Evolutionary conservation across 768 basidiomycete genomes (phyloP).

Genomic region (Rhizopogon roseolus): DNA sequence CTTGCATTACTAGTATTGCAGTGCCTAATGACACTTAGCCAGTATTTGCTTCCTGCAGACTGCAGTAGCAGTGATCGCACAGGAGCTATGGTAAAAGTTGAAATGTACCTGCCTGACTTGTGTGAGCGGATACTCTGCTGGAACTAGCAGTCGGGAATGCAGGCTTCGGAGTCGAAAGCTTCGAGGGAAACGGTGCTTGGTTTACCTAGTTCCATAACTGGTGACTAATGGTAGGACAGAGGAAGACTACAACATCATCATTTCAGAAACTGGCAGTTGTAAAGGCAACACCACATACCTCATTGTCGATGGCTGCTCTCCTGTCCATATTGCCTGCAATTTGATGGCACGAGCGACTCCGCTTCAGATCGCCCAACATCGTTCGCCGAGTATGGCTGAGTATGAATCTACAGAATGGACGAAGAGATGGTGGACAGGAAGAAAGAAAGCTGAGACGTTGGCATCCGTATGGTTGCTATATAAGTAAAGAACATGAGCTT

Average conservation of each 20-base stretch:
- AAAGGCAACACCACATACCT: background rate
- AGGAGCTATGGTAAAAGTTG: background rate
- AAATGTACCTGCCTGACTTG: no score
- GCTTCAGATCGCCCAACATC: background rate
- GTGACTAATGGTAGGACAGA: background rate
- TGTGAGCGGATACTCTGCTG: background rate
- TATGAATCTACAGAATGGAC: background rate
- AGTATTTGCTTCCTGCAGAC: background rate
- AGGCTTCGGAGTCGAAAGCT: background rate
- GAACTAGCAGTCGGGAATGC: background rate
- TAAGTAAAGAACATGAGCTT: background rate
- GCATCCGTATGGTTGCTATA: background rate
- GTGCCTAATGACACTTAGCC: no score
- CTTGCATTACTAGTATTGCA: background rate
- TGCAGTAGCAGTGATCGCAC: background rate
- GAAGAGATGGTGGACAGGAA: background rate
- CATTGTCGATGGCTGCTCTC: background rate
- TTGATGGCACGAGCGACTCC: background rate
- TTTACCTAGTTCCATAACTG: no score
- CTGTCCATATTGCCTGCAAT: background rate
- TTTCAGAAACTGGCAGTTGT: background rate
- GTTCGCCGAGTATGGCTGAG: background rate
- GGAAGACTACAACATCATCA: background rate
- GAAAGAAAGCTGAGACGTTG: background rate
- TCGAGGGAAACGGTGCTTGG: background rate